phyloP scores from a whole-genome alignment of 495 filamentous ascomycete genomes.

The Letharia columbiana region DNA sequence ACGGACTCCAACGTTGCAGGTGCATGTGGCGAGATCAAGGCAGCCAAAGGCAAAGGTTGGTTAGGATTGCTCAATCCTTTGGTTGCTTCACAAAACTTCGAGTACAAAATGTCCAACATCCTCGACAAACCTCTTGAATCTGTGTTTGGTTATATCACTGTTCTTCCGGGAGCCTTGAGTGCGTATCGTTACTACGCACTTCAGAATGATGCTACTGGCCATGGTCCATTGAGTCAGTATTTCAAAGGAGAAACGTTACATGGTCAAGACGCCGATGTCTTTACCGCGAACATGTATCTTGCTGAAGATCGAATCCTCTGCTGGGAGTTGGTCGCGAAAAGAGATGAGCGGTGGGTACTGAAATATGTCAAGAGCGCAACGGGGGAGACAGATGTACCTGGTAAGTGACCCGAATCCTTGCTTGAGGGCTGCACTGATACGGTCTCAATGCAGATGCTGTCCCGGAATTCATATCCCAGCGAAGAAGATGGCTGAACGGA shows the following conservation, averaged over 20 bases:
- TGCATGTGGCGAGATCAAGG: conserved; percentile 94
- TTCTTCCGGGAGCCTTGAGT: conserved; percentile 86
- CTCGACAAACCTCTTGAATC: conserved; percentile 95
- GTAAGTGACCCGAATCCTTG: conserved; percentile 38
- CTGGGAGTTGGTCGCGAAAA: conserved; percentile 97
- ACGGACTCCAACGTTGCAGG: conserved; percentile 94
- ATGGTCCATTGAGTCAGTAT: conserved; percentile 94
- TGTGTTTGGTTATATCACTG: conserved; percentile 97
- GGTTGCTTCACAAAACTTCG: conserved; percentile 95
- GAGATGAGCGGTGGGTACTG: conserved; percentile 90
- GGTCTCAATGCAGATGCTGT: conserved; percentile 33
- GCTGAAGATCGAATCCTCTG: conserved; percentile 98
- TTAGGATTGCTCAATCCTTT: conserved; percentile 84
- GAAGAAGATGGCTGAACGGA: conserved; percentile 94
- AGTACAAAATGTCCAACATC: conserved; percentile 99
- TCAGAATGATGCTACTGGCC: conserved; percentile 92
- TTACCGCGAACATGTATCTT: conserved; percentile 98
- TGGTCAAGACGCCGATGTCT: conserved; percentile 94
- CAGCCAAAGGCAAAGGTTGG: conserved; percentile 80
- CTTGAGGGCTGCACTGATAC: background rate
- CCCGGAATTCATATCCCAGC: conserved; percentile 91
- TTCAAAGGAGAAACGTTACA: conserved; percentile 98
- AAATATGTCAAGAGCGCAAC: conserved; percentile 95
- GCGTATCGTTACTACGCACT: conserved; percentile 95
- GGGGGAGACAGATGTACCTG: conserved; percentile 95